Evolutionary conservation across 2,329 filamentous ascomycete genomes (phyloP), one percentile per base, ranked within the genome.

Genomic region (Penicillium brasilianum): DNA sequence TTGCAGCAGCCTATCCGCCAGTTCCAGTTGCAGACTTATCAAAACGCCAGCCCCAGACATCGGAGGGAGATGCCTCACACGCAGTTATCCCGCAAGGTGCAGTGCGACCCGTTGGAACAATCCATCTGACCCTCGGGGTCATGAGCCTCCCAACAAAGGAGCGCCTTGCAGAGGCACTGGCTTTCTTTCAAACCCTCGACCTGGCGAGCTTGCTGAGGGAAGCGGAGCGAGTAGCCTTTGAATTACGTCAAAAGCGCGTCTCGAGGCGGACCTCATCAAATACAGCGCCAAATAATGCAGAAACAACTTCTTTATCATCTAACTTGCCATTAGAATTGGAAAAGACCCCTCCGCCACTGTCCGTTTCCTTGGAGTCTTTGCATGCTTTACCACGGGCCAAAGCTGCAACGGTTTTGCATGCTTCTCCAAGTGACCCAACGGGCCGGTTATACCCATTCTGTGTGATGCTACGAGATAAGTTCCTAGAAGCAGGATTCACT

Each of bases 121-220:
- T 97, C 51, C 94, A 98, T 76, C 80, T 96, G 2, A 97, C 93
- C 0, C 82, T 97, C 0, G 93, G 93, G 0, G 90, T 96, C 1
- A 93, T 97, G 90, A 89, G 85, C 65, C 83, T 97, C 10, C 77
- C 81, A 3, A 81, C 79, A 2, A 76, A 81, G 2, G 81, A 84
- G 49, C 75, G 77, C 1, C 64, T 89, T 2, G 69, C 81, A 0
- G 74, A 77, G 32, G 87, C 85, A 0, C 66, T 81, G 25, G 46
- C 68, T 0, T 75, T 83, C 14, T 73, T 88, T 0, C 61, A 78
- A 11, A 72, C 71, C 0, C 69, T 87, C 0, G 78, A 87, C 66
- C 63, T 86, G 3, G 58, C 55, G 11, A 59, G 61, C 2, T 61
- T 84, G 41, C 67, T 81, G 50, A 66, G 61, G 34, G 70, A 78